These are phyloP conservation scores for Scutellaria minor DNA, from an alignment of 257 asterid genomes.

Conservation along the genomic window DNA sequence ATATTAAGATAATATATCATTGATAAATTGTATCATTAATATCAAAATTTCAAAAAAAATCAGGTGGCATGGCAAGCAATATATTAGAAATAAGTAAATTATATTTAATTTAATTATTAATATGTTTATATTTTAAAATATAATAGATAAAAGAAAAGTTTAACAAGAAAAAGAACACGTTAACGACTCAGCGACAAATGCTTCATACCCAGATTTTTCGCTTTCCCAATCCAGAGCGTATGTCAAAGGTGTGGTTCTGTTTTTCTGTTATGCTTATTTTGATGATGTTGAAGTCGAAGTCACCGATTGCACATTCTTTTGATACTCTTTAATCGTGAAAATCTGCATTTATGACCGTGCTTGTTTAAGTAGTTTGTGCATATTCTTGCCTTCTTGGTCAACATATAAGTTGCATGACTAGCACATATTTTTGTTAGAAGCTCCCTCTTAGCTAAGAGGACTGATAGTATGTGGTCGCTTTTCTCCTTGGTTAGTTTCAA, in stretches of 20 bases:
- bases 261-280: conserved; percentile 22
- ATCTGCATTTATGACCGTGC: background rate
- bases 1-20: too few species aligned
- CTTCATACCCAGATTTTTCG: conserved; percentile 82
- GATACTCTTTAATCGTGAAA: background rate
- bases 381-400: conserved; percentile 12
- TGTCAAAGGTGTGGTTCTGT: conserved; percentile 64
- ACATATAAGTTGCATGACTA: conserved; percentile 5
- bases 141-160: too few species aligned
- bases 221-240: conserved; percentile 84
- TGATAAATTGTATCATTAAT: too few species aligned
- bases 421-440: background rate
- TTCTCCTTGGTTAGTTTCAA: background rate
- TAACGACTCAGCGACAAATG: conserved; percentile 95
- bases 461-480: background rate
- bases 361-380: background rate
- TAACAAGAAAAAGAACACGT: conserved; percentile 88
- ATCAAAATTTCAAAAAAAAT: too few species aligned
- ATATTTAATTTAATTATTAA: too few species aligned
- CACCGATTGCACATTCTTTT: background rate
- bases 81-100: too few species aligned
- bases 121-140: too few species aligned
- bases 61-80: too few species aligned
- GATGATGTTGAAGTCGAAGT: background rate
- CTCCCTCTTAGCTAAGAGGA: background rate